Percentiles rank a stretch among this genome's conserved stretches.
Conservation (phyloP, 805 yeast species). For the Kodamaea hsintzibuensis region DNA sequence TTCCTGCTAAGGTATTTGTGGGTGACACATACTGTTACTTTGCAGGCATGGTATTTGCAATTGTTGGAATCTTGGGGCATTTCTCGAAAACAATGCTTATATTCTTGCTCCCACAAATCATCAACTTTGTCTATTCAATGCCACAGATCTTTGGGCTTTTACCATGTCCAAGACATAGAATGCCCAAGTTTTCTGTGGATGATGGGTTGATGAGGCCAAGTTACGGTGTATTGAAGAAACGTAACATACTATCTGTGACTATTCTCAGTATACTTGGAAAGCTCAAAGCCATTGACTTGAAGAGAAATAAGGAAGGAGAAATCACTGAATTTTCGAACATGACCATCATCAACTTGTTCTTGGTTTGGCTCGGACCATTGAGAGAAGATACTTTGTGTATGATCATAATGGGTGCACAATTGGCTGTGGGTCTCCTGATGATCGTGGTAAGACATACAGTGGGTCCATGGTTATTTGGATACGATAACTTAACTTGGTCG, state of each 20-base stretch:
- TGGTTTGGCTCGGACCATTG: constrained; percentile 89
- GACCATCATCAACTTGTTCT: constrained; percentile 79
- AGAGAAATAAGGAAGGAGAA: constrained; percentile 18
- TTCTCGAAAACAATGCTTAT: constrained; percentile 89
- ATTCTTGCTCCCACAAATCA: constrained; percentile 86
- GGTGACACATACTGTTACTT: constrained; percentile 98
- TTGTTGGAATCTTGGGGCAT: constrained; percentile 94
- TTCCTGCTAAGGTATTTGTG: constrained; percentile 90
- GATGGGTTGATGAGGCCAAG: constrained; percentile 76
- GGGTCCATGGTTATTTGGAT: constrained; percentile 85
- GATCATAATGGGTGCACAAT: constrained; percentile 61
- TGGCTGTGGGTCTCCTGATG: constrained; percentile 63
- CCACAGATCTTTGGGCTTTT: constrained; percentile 87
- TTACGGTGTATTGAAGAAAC: constrained; percentile 34
- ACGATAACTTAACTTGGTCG: constrained; percentile 66
- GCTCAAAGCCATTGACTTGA: constrained; percentile 47
- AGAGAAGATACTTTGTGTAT: constrained; percentile 77
- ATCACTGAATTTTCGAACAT: constrained; percentile 65
- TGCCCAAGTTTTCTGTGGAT: constrained; percentile 71
- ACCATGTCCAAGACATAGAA: constrained; percentile 93
- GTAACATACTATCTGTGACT: constrained; percentile 20
- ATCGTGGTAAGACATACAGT: constrained; percentile 75
- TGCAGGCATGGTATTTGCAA: constrained; percentile 98
- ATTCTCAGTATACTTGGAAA: constrained; percentile 49
- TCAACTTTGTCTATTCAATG: constrained; percentile 86